Conservation (phyloP, 306 rosid genomes). For the Inga leiocalycina region DNA sequence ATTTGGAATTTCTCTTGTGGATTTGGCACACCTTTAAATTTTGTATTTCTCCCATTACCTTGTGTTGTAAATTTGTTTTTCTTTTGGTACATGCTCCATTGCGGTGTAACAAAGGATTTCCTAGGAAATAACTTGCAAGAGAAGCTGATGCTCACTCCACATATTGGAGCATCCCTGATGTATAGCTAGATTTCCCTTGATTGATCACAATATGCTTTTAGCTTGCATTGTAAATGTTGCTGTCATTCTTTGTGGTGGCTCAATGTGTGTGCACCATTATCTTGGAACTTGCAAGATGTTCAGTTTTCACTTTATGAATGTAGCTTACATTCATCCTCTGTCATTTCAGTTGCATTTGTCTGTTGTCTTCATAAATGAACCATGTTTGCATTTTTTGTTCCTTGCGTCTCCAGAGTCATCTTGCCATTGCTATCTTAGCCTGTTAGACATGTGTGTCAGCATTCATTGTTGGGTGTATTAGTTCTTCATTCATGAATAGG, state of each 20-base stretch:
- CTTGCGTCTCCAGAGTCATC: not conserved
- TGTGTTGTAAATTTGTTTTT: too few species aligned
- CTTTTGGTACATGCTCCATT: too few species aligned
- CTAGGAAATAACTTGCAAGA: too few species aligned
- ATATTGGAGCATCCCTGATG: not conserved
- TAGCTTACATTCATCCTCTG: not conserved
- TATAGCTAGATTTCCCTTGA: not conserved
- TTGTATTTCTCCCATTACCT: too few species aligned
- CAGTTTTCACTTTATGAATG: not conserved
- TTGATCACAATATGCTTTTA: not conserved
- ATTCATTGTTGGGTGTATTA: not conserved
- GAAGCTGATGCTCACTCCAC: not conserved
- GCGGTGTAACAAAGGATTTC: too few species aligned
- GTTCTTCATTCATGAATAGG: not conserved
- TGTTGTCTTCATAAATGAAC: not conserved
- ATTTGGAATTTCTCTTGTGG: not conserved
- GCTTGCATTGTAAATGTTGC: not conserved
- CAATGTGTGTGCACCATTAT: not conserved
- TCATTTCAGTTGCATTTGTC: not conserved
- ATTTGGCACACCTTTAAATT: not conserved
- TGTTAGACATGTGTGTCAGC: not conserved
- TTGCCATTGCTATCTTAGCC: not conserved
- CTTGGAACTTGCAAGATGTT: not conserved
- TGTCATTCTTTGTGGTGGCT: not conserved
- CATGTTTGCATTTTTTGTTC: not conserved